Conservation (phyloP, 2,329 filamentous ascomycete species). For the Passalora sequoiae region DNA sequence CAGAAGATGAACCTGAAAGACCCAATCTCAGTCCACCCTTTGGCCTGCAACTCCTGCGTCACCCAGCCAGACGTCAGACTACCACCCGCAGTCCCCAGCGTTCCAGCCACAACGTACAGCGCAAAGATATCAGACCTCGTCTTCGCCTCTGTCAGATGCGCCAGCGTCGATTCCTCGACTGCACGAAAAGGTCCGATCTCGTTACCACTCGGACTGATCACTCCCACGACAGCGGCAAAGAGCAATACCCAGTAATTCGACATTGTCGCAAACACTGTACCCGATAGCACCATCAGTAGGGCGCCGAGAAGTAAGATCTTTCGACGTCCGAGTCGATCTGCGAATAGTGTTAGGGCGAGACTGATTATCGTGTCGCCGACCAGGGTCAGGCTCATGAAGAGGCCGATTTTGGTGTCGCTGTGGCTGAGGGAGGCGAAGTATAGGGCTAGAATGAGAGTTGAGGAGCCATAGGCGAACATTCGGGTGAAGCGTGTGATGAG, state of each 20-base stretch:
- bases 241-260: slow-evolving; percentile 30
- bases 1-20: slow-evolving; percentile 41
- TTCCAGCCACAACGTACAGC: slow-evolving; percentile 30
- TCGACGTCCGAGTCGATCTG: slow-evolving; percentile 30
- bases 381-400: slow-evolving; percentile 35
- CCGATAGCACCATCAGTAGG: slow-evolving; percentile 27
- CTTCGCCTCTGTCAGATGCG: slow-evolving; percentile 27
- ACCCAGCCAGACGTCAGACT: slow-evolving; percentile 35
- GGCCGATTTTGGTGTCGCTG: slow-evolving; percentile 30
- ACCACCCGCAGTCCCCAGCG: slow-evolving; percentile 27
- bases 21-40: slow-evolving; percentile 36
- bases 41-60: slow-evolving; percentile 31
- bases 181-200: slow-evolving; percentile 36
- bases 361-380: slow-evolving; percentile 31
- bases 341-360: slow-evolving; percentile 29
- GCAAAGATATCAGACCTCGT: slow-evolving; percentile 30
- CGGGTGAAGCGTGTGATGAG: slow-evolving; percentile 57
- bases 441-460: slow-evolving; percentile 31
- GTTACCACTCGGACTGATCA: slow-evolving; percentile 33
- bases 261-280: slow-evolving; percentile 27
- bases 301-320: slow-evolving; percentile 28
- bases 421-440: slow-evolving; percentile 29
- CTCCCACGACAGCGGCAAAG: slow-evolving; percentile 31
- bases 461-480: slow-evolving; percentile 57
- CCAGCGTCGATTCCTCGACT: slow-evolving; percentile 33